Percentiles rank a stretch among this genome's conserved stretches.
phyloP scores from a whole-genome alignment of 768 basidiomycete genomes.

The Austroboletus eburneus region DNA sequence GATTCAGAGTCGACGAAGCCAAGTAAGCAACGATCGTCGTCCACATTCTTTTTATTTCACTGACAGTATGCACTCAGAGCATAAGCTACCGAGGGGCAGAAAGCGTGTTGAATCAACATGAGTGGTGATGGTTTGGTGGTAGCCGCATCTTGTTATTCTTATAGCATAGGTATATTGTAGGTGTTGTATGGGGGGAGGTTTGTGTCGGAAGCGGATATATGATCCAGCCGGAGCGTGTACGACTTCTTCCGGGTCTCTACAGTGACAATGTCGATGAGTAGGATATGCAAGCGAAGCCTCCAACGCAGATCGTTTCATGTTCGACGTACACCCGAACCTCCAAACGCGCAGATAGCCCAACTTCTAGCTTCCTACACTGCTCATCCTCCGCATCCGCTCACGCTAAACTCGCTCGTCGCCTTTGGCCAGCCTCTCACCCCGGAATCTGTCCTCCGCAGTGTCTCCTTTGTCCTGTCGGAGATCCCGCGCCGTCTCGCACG shows the following conservation, averaged over 20 bases:
- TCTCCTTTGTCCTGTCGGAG: constrained; percentile 67
- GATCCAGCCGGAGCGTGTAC: neutral
- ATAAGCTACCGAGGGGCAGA: constrained; percentile 20
- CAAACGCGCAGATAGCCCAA: constrained; percentile 49
- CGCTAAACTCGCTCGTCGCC: constrained; percentile 68
- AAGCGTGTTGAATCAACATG: constrained; percentile 18
- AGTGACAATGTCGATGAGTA: constrained; percentile 7
- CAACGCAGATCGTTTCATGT: constrained; percentile 20
- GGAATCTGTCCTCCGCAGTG: constrained; percentile 70
- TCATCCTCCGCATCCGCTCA: constrained; percentile 63
- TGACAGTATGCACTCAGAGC: constrained; percentile 15
- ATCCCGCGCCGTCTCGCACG: constrained; percentile 74
- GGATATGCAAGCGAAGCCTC: constrained; percentile 4
- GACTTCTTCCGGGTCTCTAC: neutral
- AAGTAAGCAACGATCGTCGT: constrained; percentile 19
- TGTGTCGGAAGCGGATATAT: neutral
- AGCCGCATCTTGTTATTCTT: constrained; percentile 22
- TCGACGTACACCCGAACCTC: constrained; percentile 45
- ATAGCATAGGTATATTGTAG: constrained; percentile 3
- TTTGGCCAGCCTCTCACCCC: constrained; percentile 71
- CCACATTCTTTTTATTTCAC: neutral
- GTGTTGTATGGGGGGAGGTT: neutral
- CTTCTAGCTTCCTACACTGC: constrained; percentile 61
- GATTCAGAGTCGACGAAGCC: constrained; percentile 25
- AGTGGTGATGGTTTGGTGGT: constrained; percentile 1